Percentiles rank a stretch among this genome's conserved stretches.
These are phyloP conservation scores for Tuber umbilicatum DNA, from an alignment of 495 filamentous ascomycete species.

Conservation along the genomic window DNA sequence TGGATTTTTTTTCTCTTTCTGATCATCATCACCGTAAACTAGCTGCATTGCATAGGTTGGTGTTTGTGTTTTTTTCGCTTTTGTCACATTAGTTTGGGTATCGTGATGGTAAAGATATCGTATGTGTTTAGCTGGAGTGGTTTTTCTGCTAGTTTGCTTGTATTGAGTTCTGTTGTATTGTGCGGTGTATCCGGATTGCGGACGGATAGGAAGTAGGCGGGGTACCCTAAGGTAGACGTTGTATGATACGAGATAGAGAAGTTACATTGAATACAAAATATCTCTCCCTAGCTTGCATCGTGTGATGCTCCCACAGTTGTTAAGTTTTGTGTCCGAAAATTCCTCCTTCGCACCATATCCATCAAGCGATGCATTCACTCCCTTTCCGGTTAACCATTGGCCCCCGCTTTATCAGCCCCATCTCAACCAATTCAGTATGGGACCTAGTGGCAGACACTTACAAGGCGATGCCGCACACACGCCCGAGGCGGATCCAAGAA, in stretches of 20 bases:
- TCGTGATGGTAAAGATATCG: not conserved
- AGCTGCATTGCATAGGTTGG: not conserved
- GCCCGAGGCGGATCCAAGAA: too few relatives aligned
- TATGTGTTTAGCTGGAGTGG: not conserved
- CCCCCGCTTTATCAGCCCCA: too few relatives aligned
- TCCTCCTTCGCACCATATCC: not conserved
- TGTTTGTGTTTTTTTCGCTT: constrained; percentile 1
- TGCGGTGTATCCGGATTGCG: not conserved
- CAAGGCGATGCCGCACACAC: too few relatives aligned
- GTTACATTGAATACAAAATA: not conserved
- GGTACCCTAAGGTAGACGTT: not conserved
- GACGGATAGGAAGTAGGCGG: not conserved
- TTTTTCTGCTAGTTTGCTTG: not conserved
- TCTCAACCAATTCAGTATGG: too few relatives aligned
- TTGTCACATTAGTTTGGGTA: not conserved
- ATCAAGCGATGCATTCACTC: not conserved
- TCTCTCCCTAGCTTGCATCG: not conserved
- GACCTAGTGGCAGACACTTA: too few relatives aligned
- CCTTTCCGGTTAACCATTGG: too few relatives aligned
- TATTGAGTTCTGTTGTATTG: not conserved
- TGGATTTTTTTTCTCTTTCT: not conserved
- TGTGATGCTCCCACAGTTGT: not conserved
- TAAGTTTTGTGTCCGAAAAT: not conserved
- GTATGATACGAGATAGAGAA: not conserved
- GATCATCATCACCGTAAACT: not conserved